A percentile compares a stretch with the other conserved stretches of the same genome.
These are phyloP conservation scores for Candida tunisiensis DNA, from an alignment of 1,139 yeast genomes.

Conservation along the genomic window DNA sequence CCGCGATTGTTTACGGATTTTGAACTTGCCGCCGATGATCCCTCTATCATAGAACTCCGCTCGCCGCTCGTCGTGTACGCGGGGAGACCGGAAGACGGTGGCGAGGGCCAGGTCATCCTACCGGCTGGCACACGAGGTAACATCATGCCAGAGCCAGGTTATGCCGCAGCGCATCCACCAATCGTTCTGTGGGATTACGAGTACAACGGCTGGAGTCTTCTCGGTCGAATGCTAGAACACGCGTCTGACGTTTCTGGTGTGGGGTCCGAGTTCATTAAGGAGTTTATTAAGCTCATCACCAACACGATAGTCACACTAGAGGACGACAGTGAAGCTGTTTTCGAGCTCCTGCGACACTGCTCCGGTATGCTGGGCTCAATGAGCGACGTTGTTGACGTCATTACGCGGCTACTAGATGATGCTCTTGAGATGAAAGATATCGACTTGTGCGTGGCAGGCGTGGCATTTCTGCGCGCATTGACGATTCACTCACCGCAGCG, in stretches of 20 bases:
- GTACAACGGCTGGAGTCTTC: constrained; percentile 74
- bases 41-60: constrained; percentile 3
- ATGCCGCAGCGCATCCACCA: no score
- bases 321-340: constrained; percentile 17
- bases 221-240: constrained; percentile 66
- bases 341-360: constrained; percentile 15
- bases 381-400: constrained; percentile 51
- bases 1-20: constrained; percentile 18
- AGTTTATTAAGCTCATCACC: constrained; percentile 35
- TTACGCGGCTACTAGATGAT: constrained; percentile 52
- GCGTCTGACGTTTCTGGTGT: constrained; percentile 9
- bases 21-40: constrained; percentile 18
- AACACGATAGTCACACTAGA: constrained; percentile 11
- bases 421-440: constrained; percentile 41
- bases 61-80: constrained; percentile 20
- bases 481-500: constrained; percentile 38
- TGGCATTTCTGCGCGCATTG: constrained; percentile 34
- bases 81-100: constrained; percentile 23
- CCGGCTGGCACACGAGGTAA: constrained; percentile 56
- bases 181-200: constrained; percentile 57
- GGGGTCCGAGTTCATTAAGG: neutral
- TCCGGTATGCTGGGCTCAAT: constrained; percentile 42
- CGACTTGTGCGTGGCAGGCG: constrained; percentile 28
- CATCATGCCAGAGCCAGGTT: constrained; percentile 24
- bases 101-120: constrained; percentile 21